Evolutionary conservation across 306 rosid genomes (phyloP), one percentile per base, ranked within the genome.

Genomic region (Dalbergia oliveri): DNA sequence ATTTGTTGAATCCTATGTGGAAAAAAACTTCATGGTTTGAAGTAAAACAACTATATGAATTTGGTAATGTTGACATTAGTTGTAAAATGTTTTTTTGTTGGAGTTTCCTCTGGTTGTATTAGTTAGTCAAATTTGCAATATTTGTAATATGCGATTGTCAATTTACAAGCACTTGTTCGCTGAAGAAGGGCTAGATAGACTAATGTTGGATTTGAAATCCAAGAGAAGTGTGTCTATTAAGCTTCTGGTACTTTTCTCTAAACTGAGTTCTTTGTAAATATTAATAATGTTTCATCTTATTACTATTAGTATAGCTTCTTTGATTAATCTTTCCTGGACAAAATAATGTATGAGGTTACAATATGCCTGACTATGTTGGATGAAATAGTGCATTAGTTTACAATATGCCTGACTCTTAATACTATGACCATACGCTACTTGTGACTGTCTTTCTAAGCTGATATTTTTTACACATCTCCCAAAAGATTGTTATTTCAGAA

Each of bases 141-240:
- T 71, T 43, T 80, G 79, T 45, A 67, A 35, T 70, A 88, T 79
- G 91, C 91, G 65, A 85, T 96, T 86, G 92, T 96, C 83, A 96
- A 91, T 88, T 86, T 89, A 68, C 99, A 96, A 88, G 97, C 97
- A 69, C 53, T 91, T 73, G 84, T 73, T 82, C 97, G 97, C 49
- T 98, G 98, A 63, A 84, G 85, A 78, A 81, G 74, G 45, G 94
- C 88, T 75, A 90, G 99, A 78, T 81, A 54, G n/a, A 90, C 92
- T 82, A 86, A 82, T 78, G 72, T 81, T 83, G 94, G 94, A 53
- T 73, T 82, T 82, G 90, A 89, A 90, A 92, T 91, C 86, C 93
- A 69, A 57, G 93, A 74, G 12, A 88, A 83, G 83, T 82, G 74
- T 87, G 80, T 76, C 77, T 78, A 49, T 75, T 44, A 82, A 73